phyloP scores from a whole-genome alignment of 176 grass and related monocot species.

The Tillandsia leiboldiana region DNA sequence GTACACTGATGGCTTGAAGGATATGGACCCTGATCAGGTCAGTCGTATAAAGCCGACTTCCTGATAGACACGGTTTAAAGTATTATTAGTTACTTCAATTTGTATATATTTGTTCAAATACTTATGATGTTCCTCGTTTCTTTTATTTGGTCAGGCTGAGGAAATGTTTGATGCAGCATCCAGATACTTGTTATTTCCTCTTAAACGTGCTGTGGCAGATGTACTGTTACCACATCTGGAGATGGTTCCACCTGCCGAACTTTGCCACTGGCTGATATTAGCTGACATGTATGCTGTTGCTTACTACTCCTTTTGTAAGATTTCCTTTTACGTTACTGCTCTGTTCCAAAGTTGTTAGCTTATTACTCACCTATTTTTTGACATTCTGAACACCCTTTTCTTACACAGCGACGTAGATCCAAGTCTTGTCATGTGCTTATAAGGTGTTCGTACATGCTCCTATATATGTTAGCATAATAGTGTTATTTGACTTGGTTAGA shows the following conservation, averaged over 20 bases:
- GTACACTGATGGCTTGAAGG: conserved; percentile 77
- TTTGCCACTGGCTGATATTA: conserved; percentile 89
- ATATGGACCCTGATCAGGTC: conserved; percentile 67
- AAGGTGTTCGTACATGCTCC: too few species aligned
- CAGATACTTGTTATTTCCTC: conserved; percentile 83
- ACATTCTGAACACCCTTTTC: too few species aligned
- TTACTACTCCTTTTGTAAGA: not conserved
- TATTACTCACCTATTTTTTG: not conserved
- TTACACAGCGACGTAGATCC: too few species aligned
- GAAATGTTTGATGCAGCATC: conserved; percentile 96
- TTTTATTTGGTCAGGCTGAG: conserved; percentile 45
- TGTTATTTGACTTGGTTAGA: too few species aligned
- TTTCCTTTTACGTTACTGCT: not conserved
- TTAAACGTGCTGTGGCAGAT: conserved; percentile 73
- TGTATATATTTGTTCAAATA: conserved; percentile 1
- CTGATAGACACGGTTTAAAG: not conserved
- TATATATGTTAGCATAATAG: too few species aligned
- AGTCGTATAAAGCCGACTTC: conserved; percentile 2
- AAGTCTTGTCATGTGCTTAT: too few species aligned
- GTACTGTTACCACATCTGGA: conserved; percentile 58
- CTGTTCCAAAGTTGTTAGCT: not conserved
- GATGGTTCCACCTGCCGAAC: conserved; percentile 52
- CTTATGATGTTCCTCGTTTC: not conserved
- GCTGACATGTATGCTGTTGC: conserved; percentile 67
- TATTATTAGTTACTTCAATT: not conserved